Conservation (phyloP, 805 yeast species). For the Myxozyma mucilagina region DNA sequence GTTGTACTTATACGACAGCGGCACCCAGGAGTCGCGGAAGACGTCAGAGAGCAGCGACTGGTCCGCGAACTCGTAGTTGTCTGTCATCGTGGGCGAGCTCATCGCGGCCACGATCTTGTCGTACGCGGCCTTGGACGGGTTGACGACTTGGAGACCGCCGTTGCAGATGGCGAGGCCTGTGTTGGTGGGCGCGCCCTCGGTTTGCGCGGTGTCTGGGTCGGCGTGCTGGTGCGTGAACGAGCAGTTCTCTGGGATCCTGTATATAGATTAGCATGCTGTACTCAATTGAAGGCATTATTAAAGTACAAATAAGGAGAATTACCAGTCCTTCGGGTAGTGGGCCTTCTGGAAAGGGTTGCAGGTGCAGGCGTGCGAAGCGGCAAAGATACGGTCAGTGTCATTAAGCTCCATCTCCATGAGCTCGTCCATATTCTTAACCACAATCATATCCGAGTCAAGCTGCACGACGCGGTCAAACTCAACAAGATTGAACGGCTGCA, state of each 20-base stretch:
- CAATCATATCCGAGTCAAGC: constrained; percentile 62
- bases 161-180: constrained; percentile 54
- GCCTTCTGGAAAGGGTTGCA: constrained; percentile 56
- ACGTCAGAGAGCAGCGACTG: constrained; percentile 59
- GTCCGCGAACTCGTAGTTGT: constrained; percentile 56
- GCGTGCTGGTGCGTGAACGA: constrained; percentile 45
- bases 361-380: constrained; percentile 62
- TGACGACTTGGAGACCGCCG: constrained; percentile 58
- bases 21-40: constrained; percentile 52
- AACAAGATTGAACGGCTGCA: constrained; percentile 53
- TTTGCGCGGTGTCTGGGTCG: constrained; percentile 33
- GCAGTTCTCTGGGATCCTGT: constrained; percentile 48
- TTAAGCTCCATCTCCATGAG: constrained; percentile 51
- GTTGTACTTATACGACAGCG: constrained; percentile 55
- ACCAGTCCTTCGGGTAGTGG: constrained; percentile 59
- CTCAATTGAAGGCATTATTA: background rate
- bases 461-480: constrained; percentile 58
- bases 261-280: background rate
- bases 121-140: constrained; percentile 46
- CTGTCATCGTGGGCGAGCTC: constrained; percentile 43
- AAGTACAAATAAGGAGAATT: background rate
- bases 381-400: constrained; percentile 42
- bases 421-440: constrained; percentile 59
- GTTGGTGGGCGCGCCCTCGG: constrained; percentile 39
- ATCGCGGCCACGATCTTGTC: constrained; percentile 47